A percentile compares a stretch with the other conserved stretches of the same genome.
Conservation (phyloP, 169 alveolate species). For the Toxoplasma gondii region DNA sequence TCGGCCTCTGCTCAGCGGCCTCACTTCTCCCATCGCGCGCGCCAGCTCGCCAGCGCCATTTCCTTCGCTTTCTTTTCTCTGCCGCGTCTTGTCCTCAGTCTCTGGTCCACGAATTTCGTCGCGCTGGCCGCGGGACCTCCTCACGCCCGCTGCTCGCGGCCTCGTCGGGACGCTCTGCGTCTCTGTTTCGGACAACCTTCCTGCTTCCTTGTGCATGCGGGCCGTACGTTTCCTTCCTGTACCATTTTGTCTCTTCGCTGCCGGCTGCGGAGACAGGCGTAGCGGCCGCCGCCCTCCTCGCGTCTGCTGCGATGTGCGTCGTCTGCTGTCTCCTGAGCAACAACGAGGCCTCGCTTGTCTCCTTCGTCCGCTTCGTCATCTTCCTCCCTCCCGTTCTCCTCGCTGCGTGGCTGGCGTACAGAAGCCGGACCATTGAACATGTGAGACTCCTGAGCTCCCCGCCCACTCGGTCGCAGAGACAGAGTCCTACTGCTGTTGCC, state of each 20-base stretch:
- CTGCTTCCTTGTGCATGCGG: background rate
- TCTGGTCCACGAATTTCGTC: background rate
- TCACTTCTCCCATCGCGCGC: too few relatives aligned
- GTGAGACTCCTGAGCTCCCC: background rate
- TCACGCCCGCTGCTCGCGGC: background rate
- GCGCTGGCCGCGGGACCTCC: background rate
- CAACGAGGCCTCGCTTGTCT: background rate
- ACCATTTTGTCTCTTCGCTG: background rate
- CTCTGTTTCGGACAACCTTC: background rate
- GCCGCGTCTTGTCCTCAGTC: background rate
- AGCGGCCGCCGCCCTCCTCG: slow-evolving; percentile 3
- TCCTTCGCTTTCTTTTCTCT: background rate
- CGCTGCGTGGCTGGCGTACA: slow-evolving; percentile 5
- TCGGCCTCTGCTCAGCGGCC: background rate
- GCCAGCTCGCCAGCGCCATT: too few relatives aligned
- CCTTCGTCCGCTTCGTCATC: background rate
- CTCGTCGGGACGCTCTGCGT: background rate
- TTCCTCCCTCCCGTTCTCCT: background rate
- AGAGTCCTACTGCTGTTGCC: background rate
- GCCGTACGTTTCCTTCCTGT: background rate
- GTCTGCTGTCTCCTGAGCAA: background rate
- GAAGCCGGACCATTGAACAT: slow-evolving; percentile 19
- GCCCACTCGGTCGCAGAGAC: background rate
- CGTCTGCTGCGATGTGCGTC: background rate
- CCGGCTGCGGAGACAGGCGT: slow-evolving; percentile 1